These are phyloP conservation scores for Gaeumannomyces sp. DNA, from an alignment of 2,329 filamentous ascomycete genomes.

Conservation along the genomic window DNA sequence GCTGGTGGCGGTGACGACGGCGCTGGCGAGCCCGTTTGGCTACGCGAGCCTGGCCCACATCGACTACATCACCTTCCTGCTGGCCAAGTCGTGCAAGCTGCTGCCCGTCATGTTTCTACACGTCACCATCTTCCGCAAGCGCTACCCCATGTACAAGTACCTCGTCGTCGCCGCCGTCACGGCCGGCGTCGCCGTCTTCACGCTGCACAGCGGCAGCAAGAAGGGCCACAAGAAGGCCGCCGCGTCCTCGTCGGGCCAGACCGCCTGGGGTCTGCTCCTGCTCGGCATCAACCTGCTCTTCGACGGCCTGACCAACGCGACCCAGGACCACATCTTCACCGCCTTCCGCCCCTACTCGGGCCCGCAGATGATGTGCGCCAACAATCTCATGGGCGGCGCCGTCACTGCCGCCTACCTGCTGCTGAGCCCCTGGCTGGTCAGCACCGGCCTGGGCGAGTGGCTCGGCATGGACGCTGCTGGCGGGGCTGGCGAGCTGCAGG, in stretches of 20 bases:
- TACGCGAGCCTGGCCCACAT: conserved; percentile 90
- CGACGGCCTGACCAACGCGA: conserved; percentile 92
- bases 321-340: conserved; percentile 89
- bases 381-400: conserved; percentile 79
- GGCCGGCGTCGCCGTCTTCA: conserved; percentile 88
- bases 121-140: conserved; percentile 80
- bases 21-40: conserved; percentile 89
- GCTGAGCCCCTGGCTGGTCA: conserved; percentile 71
- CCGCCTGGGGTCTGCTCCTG: conserved; percentile 73
- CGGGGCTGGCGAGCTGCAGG: conserved; percentile 67
- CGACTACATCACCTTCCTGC: conserved; percentile 96
- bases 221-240: conserved; percentile 33
- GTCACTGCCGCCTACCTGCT: conserved; percentile 74
- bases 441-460: conserved; percentile 57
- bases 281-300: conserved; percentile 87
- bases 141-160: conserved; percentile 96
- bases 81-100: conserved; percentile 96
- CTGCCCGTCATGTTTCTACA: conserved; percentile 98
- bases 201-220: conserved; percentile 66
- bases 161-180: conserved; percentile 87
- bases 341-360: conserved; percentile 76
- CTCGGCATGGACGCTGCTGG: conserved; percentile 59
- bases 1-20: conserved; percentile 80
- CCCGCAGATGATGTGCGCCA: conserved; percentile 99
- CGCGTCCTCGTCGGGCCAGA: conserved; percentile 44